Conservation (phyloP, 1,284 basidiomycete genomes). For the Cryptococcus floricola region DNA sequence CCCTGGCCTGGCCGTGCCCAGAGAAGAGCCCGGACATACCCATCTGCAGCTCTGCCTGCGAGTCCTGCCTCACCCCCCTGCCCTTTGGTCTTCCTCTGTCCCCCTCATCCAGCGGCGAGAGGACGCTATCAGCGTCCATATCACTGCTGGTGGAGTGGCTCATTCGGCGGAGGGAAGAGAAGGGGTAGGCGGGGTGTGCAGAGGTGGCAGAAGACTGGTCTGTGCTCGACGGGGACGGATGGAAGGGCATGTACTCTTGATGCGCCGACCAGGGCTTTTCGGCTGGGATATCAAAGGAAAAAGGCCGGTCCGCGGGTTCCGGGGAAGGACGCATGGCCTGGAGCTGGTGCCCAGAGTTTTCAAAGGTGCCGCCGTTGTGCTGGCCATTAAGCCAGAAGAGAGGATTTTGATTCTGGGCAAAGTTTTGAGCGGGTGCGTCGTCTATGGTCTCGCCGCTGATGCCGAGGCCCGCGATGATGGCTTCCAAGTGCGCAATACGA, state of each 20-base stretch:
- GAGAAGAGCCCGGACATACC: slow-evolving; percentile 31
- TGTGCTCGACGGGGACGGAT: slow-evolving; percentile 27
- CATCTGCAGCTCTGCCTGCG: slow-evolving; percentile 27
- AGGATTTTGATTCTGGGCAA: background rate
- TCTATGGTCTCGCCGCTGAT: slow-evolving; percentile 2
- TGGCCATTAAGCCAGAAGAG: background rate
- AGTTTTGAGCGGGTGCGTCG: background rate
- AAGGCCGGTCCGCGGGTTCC: slow-evolving; percentile 26
- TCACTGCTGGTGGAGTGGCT: slow-evolving; percentile 10
- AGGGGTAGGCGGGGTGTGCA: slow-evolving; percentile 22
- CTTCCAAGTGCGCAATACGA: slow-evolving; percentile 39
- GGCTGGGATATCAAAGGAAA: slow-evolving; percentile 16
- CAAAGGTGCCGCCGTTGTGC: background rate
- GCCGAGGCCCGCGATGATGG: slow-evolving; percentile 19
- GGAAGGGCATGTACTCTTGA: slow-evolving; percentile 21
- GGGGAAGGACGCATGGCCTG: slow-evolving; percentile 37
- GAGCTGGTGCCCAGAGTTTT: slow-evolving; percentile 13
- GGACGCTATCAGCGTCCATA: slow-evolving; percentile 9
- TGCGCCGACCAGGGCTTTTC: slow-evolving; percentile 5
- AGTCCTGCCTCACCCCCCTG: slow-evolving; percentile 21
- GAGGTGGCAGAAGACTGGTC: slow-evolving; percentile 21
- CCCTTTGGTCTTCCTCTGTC: slow-evolving; percentile 13
- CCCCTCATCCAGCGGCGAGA: slow-evolving; percentile 11
- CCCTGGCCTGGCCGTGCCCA: slow-evolving; percentile 13
- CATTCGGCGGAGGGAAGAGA: slow-evolving; percentile 15